Evolutionary conservation across 2,329 filamentous ascomycete species (phyloP).

Genomic region (Colletotrichum plurivorum): DNA sequence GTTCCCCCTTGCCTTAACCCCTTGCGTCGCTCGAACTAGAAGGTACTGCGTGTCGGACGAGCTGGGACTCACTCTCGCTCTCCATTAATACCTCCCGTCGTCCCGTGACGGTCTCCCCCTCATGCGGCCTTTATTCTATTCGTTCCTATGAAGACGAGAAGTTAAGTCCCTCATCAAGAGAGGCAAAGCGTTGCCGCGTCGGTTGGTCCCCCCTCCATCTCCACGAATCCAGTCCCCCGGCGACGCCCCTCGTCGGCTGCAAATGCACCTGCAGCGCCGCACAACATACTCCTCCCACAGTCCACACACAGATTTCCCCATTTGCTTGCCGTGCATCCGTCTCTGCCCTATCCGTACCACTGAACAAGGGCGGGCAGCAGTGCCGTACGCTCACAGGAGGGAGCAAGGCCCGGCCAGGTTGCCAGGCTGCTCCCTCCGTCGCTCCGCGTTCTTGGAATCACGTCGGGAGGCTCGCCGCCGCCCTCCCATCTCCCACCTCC

Average conservation of each 20-base stretch:
- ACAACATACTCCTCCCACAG: constrained; percentile 29
- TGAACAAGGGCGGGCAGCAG: constrained; percentile 9
- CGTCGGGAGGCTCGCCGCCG: background rate
- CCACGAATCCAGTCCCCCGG: constrained; percentile 36
- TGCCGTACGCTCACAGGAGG: constrained; percentile 1
- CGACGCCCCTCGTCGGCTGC: constrained; percentile 35
- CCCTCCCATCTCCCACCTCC: constrained; percentile 1
- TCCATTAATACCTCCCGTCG: background rate
- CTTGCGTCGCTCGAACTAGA: background rate
- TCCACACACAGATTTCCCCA: constrained; percentile 10
- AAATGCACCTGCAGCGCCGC: constrained; percentile 35
- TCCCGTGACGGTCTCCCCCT: constrained; percentile 3
- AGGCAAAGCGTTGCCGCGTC: no score
- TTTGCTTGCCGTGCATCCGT: constrained; percentile 34
- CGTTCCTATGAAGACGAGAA: no score
- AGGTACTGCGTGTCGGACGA: no score
- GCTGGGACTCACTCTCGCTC: no score
- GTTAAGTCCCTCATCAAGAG: no score
- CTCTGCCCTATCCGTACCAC: constrained; percentile 32
- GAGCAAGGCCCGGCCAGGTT: background rate
- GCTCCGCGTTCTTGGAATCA: no score
- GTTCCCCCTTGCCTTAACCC: background rate
- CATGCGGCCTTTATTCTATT: background rate
- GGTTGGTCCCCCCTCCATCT: constrained; percentile 28
- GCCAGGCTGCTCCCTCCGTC: constrained; percentile 1